Evolutionary conservation across 495 filamentous ascomycete genomes (phyloP).

Genomic region (Bacidia rubella): DNA sequence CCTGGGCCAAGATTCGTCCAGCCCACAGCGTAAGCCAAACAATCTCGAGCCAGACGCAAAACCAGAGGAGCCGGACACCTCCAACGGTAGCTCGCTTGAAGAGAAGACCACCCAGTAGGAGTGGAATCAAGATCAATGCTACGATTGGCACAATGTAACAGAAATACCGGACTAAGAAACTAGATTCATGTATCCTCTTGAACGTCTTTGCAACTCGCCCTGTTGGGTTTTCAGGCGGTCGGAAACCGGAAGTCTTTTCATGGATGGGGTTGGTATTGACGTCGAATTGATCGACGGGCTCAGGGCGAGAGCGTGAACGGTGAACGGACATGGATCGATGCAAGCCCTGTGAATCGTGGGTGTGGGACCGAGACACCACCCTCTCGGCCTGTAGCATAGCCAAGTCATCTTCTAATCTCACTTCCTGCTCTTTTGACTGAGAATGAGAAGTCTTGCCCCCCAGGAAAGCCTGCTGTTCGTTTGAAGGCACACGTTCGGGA

Average conservation of each 20-base stretch:
- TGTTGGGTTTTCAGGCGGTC: conserved; percentile 51
- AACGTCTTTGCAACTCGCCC: conserved; percentile 47
- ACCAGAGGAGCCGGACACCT: conserved; percentile 73
- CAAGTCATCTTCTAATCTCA: conserved; percentile 70
- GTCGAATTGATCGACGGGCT: conserved; percentile 75
- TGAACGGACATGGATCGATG: conserved; percentile 30
- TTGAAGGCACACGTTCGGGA: conserved; percentile 26
- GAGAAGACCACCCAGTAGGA: conserved; percentile 60
- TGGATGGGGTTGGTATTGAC: conserved; percentile 60
- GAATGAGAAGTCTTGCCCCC: conserved; percentile 32
- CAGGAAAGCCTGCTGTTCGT: conserved; percentile 18
- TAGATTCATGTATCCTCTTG: conserved; percentile 59
- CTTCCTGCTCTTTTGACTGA: conserved; percentile 49
- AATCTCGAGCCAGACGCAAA: conserved; percentile 87
- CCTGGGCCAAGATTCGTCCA: conserved; percentile 60
- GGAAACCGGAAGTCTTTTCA: conserved; percentile 53
- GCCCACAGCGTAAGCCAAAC: conserved; percentile 90
- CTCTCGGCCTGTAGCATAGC: conserved; percentile 73
- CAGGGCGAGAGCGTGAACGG: conserved; percentile 34
- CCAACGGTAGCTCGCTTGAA: conserved; percentile 56
- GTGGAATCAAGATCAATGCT: conserved; percentile 61
- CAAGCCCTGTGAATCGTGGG: conserved; percentile 25
- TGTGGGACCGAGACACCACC: conserved; percentile 44
- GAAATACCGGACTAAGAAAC: conserved; percentile 69
- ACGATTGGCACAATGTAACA: conserved; percentile 72